Evolutionary conservation across 2,329 filamentous ascomycete species (phyloP), one percentile per base, ranked within the genome.

Genomic region (Biscogniauxia mediterranea): DNA sequence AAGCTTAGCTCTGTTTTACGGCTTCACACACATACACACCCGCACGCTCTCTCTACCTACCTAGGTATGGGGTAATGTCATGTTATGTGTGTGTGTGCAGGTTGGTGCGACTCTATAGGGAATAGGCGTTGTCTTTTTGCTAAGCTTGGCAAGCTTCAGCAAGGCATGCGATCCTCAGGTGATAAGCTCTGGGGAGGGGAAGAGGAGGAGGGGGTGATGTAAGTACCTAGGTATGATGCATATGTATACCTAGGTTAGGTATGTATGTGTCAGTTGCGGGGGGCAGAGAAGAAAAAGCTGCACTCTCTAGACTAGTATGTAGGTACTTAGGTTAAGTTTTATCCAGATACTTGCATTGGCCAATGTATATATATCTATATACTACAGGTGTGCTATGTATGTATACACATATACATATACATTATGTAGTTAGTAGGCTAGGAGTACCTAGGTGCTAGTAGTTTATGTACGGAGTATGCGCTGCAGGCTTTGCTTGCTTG

Each of bases 391-490:
- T 46, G 17, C 38, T n/a, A 46, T 2, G 38, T 8, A 13, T 32
- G 28, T 32, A 13, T 32, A 59, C 55, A 25, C 32, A 61, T 60
- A 23, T 5, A 23, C 5, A 23, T 23, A 23, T 23, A 23, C 23
- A 23, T 3, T 23, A 23, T 23, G 23, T 23, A 23, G 23, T n/a
- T n/a, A n/a, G 23, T 5, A 3, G 5, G 2, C 23, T 23, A 23
- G 23, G 23, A 23, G 23, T n/a, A n/a, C n/a, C 2, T 23, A 23
- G 23, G 23, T 23, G 5, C 23, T 23, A 23, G 57, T 52, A 60
- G 57, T 26, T 57, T 59, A 55, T 46, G 26, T 62, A 64, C 58
- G 52, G 46, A 57, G 58, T 46, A 46, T 46, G 38, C 38, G 38
- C 38, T 46, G 38, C 38, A 46, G 38, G 38, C 38, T 46, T 46